phyloP scores from a whole-genome alignment of 2,329 filamentous ascomycete genomes.

The Colletotrichum cordylinicola region DNA sequence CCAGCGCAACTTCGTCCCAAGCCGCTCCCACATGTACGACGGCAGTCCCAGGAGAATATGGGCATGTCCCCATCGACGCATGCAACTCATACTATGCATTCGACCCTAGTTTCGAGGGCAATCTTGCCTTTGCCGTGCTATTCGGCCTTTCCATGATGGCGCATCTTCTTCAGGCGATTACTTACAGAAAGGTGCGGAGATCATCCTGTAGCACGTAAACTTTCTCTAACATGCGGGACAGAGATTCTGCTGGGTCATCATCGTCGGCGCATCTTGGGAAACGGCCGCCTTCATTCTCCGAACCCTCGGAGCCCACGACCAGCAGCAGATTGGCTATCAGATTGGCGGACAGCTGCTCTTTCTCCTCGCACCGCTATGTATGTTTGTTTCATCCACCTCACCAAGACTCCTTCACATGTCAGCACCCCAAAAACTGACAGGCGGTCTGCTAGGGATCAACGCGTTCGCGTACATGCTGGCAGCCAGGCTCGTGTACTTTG shows the following conservation, averaged over 20 bases:
- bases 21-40: conserved; percentile 29
- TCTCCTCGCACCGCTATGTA: conserved; percentile 46
- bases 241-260: conserved; percentile 43
- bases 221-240: background rate
- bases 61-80: conserved; percentile 33
- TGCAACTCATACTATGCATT: conserved; percentile 39
- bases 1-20: background rate
- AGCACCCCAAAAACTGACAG: background rate
- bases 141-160: conserved; percentile 33
- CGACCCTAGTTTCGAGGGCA: conserved; percentile 37
- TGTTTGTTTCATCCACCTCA: conserved; percentile 11
- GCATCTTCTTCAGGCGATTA: conserved; percentile 33
- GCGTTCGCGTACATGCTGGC: conserved; percentile 51
- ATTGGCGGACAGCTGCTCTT: conserved; percentile 40
- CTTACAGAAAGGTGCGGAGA: conserved; percentile 34
- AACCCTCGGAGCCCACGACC: conserved; percentile 39
- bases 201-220: rapidly evolving
- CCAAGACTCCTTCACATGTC: background rate
- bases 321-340: conserved; percentile 38
- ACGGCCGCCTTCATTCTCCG: conserved; percentile 41
- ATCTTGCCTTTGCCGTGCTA: conserved; percentile 34
- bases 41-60: conserved; percentile 36
- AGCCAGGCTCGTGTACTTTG: conserved; percentile 43
- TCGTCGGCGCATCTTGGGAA: conserved; percentile 46
- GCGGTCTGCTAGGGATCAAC: conserved; percentile 39